Evolutionary conservation across 2,329 filamentous ascomycete genomes (phyloP).

Genomic region (Phaeosphaeria sp.): DNA sequence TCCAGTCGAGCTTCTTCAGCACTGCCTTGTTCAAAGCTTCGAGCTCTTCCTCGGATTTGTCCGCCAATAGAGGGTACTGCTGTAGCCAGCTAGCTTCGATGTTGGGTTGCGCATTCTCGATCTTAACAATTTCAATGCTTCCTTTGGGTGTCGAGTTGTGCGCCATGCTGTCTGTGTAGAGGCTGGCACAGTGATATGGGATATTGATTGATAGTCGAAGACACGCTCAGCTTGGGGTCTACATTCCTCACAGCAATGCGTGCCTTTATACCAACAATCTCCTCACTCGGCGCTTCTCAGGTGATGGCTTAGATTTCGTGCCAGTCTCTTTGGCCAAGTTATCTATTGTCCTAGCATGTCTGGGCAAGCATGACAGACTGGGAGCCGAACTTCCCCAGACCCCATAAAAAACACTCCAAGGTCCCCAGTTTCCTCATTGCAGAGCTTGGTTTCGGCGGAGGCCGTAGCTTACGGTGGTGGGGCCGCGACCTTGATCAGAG

Average conservation of each 20-base stretch:
- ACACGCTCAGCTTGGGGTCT: not conserved
- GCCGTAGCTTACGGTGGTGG: not conserved
- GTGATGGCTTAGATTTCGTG: not conserved
- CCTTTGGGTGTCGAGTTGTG: slow-evolving; percentile 3
- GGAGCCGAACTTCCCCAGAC: not conserved
- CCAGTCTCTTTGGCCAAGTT: not conserved
- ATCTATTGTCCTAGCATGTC: not conserved
- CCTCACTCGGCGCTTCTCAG: not conserved
- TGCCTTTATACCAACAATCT: not conserved
- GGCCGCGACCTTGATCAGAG: not conserved
- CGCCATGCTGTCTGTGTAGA: not conserved
- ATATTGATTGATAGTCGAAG: not conserved
- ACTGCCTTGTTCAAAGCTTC: slow-evolving; percentile 31
- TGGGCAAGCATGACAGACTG: not conserved
- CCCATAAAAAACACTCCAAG: not conserved
- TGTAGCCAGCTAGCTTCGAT: slow-evolving; percentile 5
- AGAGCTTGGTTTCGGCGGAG: not conserved
- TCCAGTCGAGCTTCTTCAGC: slow-evolving; percentile 35
- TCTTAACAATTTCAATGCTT: slow-evolving; percentile 7
- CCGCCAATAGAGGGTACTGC: slow-evolving; percentile 7
- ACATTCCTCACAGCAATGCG: not conserved
- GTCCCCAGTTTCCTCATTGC: too few relatives aligned
- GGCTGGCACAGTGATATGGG: not conserved
- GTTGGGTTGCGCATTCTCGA: slow-evolving; percentile 3
- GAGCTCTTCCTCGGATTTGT: slow-evolving; percentile 23